Percentiles rank a stretch among this genome's conserved stretches.
Conservation (phyloP, 345 rosid species). For the Brassica rapa region DNA sequence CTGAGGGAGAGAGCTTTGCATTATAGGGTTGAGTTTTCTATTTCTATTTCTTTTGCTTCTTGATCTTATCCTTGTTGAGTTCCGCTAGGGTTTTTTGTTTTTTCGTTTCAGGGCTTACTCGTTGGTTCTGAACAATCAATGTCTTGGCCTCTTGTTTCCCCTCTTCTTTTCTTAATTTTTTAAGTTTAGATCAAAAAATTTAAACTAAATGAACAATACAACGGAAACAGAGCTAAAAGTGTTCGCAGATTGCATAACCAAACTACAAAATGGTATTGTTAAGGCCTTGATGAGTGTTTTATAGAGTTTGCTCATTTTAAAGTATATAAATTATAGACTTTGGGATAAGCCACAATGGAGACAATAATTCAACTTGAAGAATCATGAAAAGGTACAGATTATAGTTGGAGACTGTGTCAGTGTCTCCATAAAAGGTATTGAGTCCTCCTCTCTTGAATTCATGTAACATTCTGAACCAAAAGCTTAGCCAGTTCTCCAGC, state of each 20-base stretch:
- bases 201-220: not conserved
- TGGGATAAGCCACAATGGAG: not conserved
- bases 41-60: slow-evolving; percentile 23
- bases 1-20: slow-evolving; percentile 39
- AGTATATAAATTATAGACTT: not conserved
- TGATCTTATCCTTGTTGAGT: not conserved
- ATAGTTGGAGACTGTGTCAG: not conserved
- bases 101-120: slow-evolving; percentile 27
- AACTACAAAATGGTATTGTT: not conserved
- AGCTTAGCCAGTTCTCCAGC: not conserved
- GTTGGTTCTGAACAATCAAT: slow-evolving; percentile 39
- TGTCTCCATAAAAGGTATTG: not conserved
- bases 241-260: not conserved
- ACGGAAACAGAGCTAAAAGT: not conserved
- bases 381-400: not conserved
- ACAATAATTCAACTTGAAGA: not conserved
- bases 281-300: not conserved
- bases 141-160: slow-evolving; percentile 22
- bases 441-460: not conserved
- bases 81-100: slow-evolving; percentile 28
- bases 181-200: not conserved
- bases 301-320: not conserved
- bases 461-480: not conserved
- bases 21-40: slow-evolving; percentile 24
- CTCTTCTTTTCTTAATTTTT: not conserved